These are phyloP conservation scores for Ganoderma boninense DNA, from an alignment of 1,284 basidiomycete genomes.

Conservation along the genomic window DNA sequence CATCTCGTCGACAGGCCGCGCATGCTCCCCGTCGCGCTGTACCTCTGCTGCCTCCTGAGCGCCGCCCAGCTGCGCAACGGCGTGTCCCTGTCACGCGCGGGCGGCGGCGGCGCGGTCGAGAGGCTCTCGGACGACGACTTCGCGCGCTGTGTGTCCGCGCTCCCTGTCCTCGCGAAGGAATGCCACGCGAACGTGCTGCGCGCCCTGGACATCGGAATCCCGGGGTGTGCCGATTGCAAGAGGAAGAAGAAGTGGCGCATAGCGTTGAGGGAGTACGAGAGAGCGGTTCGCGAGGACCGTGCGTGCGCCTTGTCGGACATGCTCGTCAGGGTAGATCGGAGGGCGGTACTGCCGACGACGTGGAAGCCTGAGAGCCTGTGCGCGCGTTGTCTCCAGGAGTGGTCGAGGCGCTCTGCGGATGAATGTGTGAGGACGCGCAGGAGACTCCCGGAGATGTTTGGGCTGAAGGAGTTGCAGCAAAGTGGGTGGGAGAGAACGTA, in stretches of 20 bases:
- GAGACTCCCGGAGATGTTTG: not conserved
- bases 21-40: slow-evolving; percentile 12
- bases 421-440: not conserved
- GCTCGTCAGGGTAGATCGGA: not conserved
- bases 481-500: not conserved
- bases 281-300: no score
- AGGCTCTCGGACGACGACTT: slow-evolving; percentile 6
- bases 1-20: not conserved
- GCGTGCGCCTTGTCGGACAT: not conserved
- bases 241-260: not conserved
- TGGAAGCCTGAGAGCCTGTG: no score
- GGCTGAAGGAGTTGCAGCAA: not conserved
- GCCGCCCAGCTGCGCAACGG: not conserved
- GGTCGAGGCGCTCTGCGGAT: not conserved
- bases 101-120: not conserved
- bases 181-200: not conserved
- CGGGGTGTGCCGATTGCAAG: not conserved
- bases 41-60: slow-evolving; percentile 4
- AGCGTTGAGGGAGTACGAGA: no score
- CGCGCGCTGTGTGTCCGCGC: not conserved
- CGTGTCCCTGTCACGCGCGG: slow-evolving; percentile 3
- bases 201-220: not conserved
- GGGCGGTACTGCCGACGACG: not conserved
- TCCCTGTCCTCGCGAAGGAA: not conserved
- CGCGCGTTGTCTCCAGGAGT: no score